Base-by-base conservation (phyloP, 768 basidiomycete species). In the Lentinus brumalis region DNA sequence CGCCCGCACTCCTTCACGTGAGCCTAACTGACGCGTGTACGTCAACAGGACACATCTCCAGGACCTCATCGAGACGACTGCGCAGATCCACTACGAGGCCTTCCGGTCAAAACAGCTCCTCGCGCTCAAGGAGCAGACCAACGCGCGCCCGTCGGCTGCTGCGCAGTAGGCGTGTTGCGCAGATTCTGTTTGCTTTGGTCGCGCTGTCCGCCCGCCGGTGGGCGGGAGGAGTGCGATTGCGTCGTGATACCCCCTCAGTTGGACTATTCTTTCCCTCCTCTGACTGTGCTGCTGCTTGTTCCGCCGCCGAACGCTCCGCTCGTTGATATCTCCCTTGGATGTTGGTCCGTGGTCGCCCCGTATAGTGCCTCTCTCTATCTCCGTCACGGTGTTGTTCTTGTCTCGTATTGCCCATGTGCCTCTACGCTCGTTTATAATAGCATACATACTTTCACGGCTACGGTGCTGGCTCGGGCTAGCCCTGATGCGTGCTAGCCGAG, bases 21-120 rank as follows among this genome's bases (percentile, higher is more conserved):
- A n/a, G 38, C 31, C 61, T n/a, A 56, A 40, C 30, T 35, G 42
- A 50, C 47, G 5, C 21, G 15, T 50, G n/a, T 26, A 14, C 14
- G n/a, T 31, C 30, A 46, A 50, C 61, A 91, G 96, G 77, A 96
- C 96, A 32, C 97, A 99, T 78, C 76, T 99, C 71, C 96, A 99
- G 76, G 96, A 98, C 72, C 79, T 99, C 73, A 99, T 99, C 73
- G 96, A 99, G 82, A 97, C 96, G 57, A 98, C 97, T 10, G 95
- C 97, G 11, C 92, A 96, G 76, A 97, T 96, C 74, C 96, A 99
- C 78, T 99, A 98, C 75, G 96, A 99, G 81, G 94, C 96, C 9
- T 99, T 99, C 94, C 88, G 96, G 66, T 96, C 94, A 68, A 98
- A 98, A 80, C 96, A 99, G 79, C 77, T 98, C 67, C 82, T 98